A percentile compares a stretch with the other conserved stretches of the same genome.
These are phyloP conservation scores for Ophiosphaerella herpotricha DNA, from an alignment of 2,329 filamentous ascomycete species.

Conservation along the genomic window DNA sequence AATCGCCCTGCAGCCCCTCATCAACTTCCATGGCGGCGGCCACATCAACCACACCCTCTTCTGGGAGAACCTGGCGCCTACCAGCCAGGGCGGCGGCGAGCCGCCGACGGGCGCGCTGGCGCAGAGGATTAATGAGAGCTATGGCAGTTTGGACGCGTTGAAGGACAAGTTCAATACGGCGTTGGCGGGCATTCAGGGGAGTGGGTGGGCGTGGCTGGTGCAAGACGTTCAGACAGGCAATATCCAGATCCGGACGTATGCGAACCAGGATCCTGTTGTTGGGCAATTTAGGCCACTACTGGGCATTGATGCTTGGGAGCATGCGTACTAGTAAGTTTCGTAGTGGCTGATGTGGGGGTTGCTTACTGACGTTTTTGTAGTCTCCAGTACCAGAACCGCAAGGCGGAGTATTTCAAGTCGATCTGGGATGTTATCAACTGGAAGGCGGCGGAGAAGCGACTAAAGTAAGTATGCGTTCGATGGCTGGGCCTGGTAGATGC, in stretches of 20 bases:
- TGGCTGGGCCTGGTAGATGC: too few relatives aligned
- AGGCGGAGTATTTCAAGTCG: conserved; percentile 91
- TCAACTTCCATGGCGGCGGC: conserved; percentile 71
- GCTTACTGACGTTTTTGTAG: conserved; percentile 37
- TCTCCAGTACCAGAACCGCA: conserved; percentile 94
- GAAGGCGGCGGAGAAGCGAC: conserved; percentile 83
- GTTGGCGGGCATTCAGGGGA: conserved; percentile 67
- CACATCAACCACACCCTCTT: conserved; percentile 71
- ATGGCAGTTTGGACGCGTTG: conserved; percentile 62
- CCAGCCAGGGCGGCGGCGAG: conserved; percentile 68
- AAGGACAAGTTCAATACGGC: conserved; percentile 68
- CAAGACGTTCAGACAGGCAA: conserved; percentile 65
- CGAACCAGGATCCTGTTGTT: conserved; percentile 86
- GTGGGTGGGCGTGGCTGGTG: conserved; percentile 67
- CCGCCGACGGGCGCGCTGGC: conserved; percentile 62
- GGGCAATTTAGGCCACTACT: conserved; percentile 82
- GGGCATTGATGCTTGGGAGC: conserved; percentile 94
- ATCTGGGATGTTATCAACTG: conserved; percentile 97
- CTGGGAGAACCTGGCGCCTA: conserved; percentile 72
- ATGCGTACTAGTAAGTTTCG: conserved; percentile 77
- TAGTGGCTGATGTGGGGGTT: background rate
- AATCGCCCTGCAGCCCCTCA: conserved; percentile 61
- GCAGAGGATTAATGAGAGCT: conserved; percentile 63
- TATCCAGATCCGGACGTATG: conserved; percentile 71
- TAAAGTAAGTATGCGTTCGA: conserved; percentile 49